Evolutionary conservation across 768 basidiomycete species (phyloP).

Genomic region (Pleurotus platypus): DNA sequence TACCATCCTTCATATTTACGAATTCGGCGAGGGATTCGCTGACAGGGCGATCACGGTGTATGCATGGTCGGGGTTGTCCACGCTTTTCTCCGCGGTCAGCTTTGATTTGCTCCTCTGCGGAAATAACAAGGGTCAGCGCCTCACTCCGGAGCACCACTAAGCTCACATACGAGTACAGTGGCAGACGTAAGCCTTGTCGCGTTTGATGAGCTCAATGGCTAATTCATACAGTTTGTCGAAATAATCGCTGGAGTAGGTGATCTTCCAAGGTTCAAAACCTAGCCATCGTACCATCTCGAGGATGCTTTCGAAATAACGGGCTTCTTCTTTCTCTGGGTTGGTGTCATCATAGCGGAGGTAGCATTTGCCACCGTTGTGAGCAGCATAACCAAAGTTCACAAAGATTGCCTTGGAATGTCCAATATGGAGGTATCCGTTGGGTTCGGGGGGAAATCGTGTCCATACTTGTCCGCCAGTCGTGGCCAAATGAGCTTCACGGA

Average conservation of each 20-base stretch:
- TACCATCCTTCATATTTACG: conserved; percentile 86
- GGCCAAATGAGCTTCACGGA: conserved; percentile 79
- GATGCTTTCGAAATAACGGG: conserved; percentile 92
- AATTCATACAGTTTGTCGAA: conserved; percentile 84
- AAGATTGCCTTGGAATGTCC: conserved; percentile 99
- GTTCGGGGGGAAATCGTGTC: conserved; percentile 98
- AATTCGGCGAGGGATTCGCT: conserved; percentile 87
- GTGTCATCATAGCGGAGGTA: conserved; percentile 98
- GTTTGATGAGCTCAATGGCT: conserved; percentile 82
- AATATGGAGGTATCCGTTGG: conserved; percentile 93
- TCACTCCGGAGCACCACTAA: no score
- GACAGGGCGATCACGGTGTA: conserved; percentile 84
- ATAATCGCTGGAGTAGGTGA: conserved; percentile 98
- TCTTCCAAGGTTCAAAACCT: conserved; percentile 97
- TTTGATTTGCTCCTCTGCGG: conserved; percentile 87
- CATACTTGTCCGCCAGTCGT: conserved; percentile 80
- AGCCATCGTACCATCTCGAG: conserved; percentile 95
- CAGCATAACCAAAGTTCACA: conserved; percentile 97
- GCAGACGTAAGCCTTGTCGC: conserved; percentile 93
- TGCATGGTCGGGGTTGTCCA: conserved; percentile 77
- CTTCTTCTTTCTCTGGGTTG: conserved; percentile 98
- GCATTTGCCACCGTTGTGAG: conserved; percentile 86
- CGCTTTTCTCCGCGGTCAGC: conserved; percentile 82
- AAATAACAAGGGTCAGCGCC: background rate
- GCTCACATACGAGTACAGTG: conserved; percentile 83